Conservation (phyloP, 1,139 yeast species). For the Nakaseomyces bracarensis region DNA sequence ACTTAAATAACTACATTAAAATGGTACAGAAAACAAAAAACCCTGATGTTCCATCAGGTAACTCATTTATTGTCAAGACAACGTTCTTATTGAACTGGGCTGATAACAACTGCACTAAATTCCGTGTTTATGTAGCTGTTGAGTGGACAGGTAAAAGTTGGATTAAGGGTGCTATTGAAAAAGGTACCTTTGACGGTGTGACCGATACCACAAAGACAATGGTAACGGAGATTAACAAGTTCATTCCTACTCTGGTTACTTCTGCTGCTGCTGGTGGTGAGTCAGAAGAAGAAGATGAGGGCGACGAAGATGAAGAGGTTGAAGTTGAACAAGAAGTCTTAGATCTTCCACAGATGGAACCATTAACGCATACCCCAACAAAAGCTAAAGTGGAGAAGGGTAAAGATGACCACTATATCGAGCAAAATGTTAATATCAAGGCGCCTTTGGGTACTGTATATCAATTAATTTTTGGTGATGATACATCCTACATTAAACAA, state of each 20-base stretch:
- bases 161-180: slow-evolving; percentile 48
- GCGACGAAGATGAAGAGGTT: neutral
- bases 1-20: slow-evolving; percentile 47
- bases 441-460: slow-evolving; percentile 83
- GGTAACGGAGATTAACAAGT: slow-evolving; percentile 37
- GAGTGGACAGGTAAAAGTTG: slow-evolving; percentile 64
- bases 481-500: slow-evolving; percentile 47
- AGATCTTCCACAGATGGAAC: slow-evolving; percentile 42
- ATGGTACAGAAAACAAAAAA: slow-evolving; percentile 66
- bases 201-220: slow-evolving; percentile 45
- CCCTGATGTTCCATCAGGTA: slow-evolving; percentile 95
- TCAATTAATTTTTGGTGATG: slow-evolving; percentile 63
- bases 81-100: slow-evolving; percentile 58
- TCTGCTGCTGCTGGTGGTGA: neutral
- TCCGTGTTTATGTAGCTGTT: slow-evolving; percentile 56
- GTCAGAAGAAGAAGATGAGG: slow-evolving; percentile 3
- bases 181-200: slow-evolving; percentile 58
- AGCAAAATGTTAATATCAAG: slow-evolving; percentile 42
- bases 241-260: slow-evolving; percentile 6
- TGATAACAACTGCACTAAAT: slow-evolving; percentile 52
- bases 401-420: slow-evolving; percentile 54
- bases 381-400: slow-evolving; percentile 43
- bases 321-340: slow-evolving; percentile 2
- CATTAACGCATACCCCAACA: slow-evolving; percentile 50
- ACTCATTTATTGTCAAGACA: slow-evolving; percentile 66